A percentile compares a stretch with the other conserved stretches of the same genome.
Conservation (phyloP, 2,329 filamentous ascomycete genomes). For the Dryadomyces quercivorus region DNA sequence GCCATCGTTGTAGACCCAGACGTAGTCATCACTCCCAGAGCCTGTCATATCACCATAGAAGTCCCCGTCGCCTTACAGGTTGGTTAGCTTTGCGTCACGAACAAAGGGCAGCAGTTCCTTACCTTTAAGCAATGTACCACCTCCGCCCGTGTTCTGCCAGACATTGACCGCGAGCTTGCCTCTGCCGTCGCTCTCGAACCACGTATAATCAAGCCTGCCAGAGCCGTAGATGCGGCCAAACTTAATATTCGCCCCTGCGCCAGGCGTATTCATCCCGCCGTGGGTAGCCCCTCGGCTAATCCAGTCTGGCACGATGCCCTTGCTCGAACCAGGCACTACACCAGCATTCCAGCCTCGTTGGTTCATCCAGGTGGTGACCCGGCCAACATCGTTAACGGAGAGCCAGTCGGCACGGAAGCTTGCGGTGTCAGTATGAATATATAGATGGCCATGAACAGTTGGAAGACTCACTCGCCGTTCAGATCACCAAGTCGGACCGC, state of each 20-base stretch:
- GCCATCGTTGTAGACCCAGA: conserved; percentile 13
- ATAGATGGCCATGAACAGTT: neutral
- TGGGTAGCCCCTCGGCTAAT: neutral
- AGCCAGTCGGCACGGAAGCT: conserved; percentile 1
- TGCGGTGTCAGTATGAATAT: neutral
- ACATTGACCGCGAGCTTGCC: neutral
- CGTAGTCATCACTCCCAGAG: conserved; percentile 15
- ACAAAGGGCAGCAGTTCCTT: neutral
- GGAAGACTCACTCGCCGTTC: neutral
- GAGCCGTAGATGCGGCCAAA: conserved; percentile 16
- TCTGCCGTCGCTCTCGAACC: neutral
- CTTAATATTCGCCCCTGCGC: conserved; percentile 10
- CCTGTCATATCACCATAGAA: conserved; percentile 20
- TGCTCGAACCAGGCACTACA: neutral
- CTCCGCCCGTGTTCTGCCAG: conserved; percentile 15
- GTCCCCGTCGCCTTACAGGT: conserved; percentile 16
- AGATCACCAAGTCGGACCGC: neutral
- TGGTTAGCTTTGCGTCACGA: neutral
- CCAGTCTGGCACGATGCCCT: conserved; percentile 1
- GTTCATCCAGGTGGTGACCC: neutral
- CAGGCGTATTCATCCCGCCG: neutral
- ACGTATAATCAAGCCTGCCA: neutral
- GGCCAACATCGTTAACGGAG: neutral
- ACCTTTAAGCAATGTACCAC: conserved; percentile 7
- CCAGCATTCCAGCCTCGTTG: neutral